Conservation (phyloP, 257 asterid species). For the Mitragyna speciosa region DNA sequence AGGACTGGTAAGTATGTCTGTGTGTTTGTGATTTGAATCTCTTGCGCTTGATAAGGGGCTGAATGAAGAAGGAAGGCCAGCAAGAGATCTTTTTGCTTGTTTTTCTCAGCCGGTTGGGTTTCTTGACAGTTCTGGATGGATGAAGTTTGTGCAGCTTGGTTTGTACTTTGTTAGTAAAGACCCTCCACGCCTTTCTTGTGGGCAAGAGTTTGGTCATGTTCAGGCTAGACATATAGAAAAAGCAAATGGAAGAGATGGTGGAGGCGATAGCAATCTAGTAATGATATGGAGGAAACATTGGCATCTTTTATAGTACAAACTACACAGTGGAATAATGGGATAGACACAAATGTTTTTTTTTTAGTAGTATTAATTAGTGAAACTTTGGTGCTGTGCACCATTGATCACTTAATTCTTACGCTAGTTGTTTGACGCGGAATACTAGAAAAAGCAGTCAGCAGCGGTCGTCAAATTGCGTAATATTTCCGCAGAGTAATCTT, state of each 20-base stretch:
- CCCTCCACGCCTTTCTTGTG: constrained; percentile 50
- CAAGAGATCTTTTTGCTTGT: constrained; percentile 11
- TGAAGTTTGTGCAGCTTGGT: constrained; percentile 41
- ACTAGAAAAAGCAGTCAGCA: constrained; percentile 10
- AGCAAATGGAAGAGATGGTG: not conserved
- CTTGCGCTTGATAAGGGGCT: constrained; percentile 23
- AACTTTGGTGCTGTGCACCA: not conserved
- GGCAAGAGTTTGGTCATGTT: constrained; percentile 46
- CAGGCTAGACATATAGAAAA: constrained; percentile 43
- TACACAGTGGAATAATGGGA: not conserved
- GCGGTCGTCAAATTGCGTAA: constrained; percentile 11
- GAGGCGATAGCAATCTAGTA: not conserved
- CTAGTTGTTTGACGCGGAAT: constrained; percentile 24
- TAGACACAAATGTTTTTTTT: not conserved
- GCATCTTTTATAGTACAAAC: not conserved
- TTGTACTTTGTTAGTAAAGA: constrained; percentile 45
- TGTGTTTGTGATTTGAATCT: constrained; percentile 38
- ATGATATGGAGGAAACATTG: not conserved
- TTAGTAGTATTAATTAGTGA: not conserved
- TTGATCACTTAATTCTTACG: constrained; percentile 33
- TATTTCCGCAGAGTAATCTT: constrained; percentile 16
- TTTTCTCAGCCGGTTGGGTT: constrained; percentile 7
- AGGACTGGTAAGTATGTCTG: not conserved
- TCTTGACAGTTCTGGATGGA: constrained; percentile 34
- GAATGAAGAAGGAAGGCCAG: constrained; percentile 8